Base-by-base conservation (phyloP, 1,284 basidiomycete species). In the Tilletia setariae region DNA sequence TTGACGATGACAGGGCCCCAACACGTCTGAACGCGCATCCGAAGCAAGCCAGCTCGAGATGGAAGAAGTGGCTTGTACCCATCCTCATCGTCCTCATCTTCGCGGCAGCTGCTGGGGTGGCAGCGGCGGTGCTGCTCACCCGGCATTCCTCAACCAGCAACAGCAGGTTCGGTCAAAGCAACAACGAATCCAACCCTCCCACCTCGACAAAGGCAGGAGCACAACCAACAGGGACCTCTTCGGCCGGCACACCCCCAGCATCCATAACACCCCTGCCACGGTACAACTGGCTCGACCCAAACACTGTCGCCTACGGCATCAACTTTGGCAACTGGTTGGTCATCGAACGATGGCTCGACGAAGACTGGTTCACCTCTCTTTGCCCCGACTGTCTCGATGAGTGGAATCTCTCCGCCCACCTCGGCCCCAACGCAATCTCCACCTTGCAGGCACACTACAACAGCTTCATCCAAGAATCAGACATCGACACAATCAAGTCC, bases 331-430 rank as follows among this genome's bases (percentile, higher is more conserved):
- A 76, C 63, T 80, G 78, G 79, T 73, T 83, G 61, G 68, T 83
- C 9, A 69, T 83, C 44, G 79, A 82, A 68, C 76, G 81, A 61
- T 85, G 84, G 84, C 81, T 84, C 77, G 69, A 79, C 49, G 84
- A 84, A 64, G 82, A 84, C 68, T 84, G 83, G 83, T 81, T 84
- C 71, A 78, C 79, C 56, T 40, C 74, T 25, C 68, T 74, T 40
- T 83, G 76, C 28, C 80, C 82, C n/a, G 19, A 72, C 30, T 74
- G 82, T 23, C 72, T 77, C 74, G 84, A 85, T 70, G 84, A 85
- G 74, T 84, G 78, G 77, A 67, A 68, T 15, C 73, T 84, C 68
- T 74, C 79, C 51, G 68, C 78, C 66, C 73, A 62, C 30, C 74
- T 82, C 25, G 83, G 79, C 46, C 73, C 73, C 69, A 66, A 67